Conservation (phyloP, 306 rosid species). For the Mimosa pudica region DNA sequence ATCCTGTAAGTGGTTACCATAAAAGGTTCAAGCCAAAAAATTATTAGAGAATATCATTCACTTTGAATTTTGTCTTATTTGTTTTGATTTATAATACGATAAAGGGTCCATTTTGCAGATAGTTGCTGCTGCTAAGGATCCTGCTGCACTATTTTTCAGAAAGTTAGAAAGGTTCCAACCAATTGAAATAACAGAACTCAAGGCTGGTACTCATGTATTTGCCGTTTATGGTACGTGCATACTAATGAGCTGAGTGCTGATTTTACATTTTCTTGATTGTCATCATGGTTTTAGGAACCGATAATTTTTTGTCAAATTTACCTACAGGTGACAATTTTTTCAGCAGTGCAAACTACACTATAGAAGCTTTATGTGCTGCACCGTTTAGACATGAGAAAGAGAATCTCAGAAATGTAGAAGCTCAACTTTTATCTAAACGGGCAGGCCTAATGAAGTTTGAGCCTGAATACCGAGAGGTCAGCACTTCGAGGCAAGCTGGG, state of each 20-base stretch:
- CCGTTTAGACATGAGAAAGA: slow-evolving; percentile 77
- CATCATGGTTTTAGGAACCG: background rate
- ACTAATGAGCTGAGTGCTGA: slow-evolving; percentile 19
- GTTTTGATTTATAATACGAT: slow-evolving; percentile 20
- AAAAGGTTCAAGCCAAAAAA: background rate
- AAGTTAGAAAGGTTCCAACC: slow-evolving; percentile 92
- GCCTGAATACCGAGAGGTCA: slow-evolving; percentile 95
- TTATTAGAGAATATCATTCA: background rate
- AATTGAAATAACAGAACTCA: slow-evolving; percentile 82
- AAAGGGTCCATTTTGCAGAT: slow-evolving; percentile 51
- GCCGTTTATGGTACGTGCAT: slow-evolving; percentile 82
- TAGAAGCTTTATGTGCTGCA: slow-evolving; percentile 81
- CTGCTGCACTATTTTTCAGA: slow-evolving; percentile 87
- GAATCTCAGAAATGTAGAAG: slow-evolving; percentile 69
- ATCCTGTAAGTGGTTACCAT: slow-evolving; percentile 60
- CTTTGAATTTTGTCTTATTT: slow-evolving; percentile 3
- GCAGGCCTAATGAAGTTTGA: slow-evolving; percentile 90
- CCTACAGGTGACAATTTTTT: slow-evolving; percentile 94
- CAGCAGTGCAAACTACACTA: slow-evolving; percentile 89
- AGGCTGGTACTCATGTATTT: slow-evolving; percentile 93
- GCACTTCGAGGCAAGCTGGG: slow-evolving; percentile 32
- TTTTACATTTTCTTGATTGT: slow-evolving; percentile 37
- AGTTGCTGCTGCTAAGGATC: slow-evolving; percentile 90
- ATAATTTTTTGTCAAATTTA: slow-evolving; percentile 27
- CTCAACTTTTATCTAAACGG: slow-evolving; percentile 80